A percentile compares a stretch with the other conserved stretches of the same genome.
phyloP scores from a whole-genome alignment of 2,329 filamentous ascomycete species.

The Colletotrichum acutatum region DNA sequence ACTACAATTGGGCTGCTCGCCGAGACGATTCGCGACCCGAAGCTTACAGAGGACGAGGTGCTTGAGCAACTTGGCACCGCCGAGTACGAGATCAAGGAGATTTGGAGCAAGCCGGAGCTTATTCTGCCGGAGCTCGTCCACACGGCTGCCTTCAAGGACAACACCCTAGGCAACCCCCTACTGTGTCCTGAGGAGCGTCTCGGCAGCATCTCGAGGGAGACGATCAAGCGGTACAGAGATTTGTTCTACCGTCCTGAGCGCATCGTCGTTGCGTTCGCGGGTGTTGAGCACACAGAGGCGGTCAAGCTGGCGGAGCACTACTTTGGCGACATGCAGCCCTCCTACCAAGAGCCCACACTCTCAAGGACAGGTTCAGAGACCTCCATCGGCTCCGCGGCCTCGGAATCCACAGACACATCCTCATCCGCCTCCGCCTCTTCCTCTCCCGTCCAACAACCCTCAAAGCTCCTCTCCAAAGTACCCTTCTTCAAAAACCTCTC shows the following conservation, averaged over 20 bases:
- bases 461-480: conserved; percentile 81
- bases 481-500: conserved; percentile 93
- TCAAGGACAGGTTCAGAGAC: conserved; percentile 70
- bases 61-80: conserved; percentile 88
- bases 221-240: conserved; percentile 82
- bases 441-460: conserved; percentile 58
- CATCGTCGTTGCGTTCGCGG: conserved; percentile 95
- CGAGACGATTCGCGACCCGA: conserved; percentile 90
- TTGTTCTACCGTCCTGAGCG: conserved; percentile 89
- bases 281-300: conserved; percentile 84
- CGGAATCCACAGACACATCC: conserved; percentile 46
- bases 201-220: conserved; percentile 75
- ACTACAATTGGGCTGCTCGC: conserved; percentile 85
- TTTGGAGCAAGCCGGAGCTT: conserved; percentile 96
- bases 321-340: conserved; percentile 88
- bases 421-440: conserved; percentile 44
- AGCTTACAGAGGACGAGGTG: conserved; percentile 88
- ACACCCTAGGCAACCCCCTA: conserved; percentile 93
- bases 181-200: conserved; percentile 90
- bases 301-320: conserved; percentile 83
- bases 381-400: conserved; percentile 55
- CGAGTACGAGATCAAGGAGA: conserved; percentile 93
- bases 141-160: conserved; percentile 94
- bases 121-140: conserved; percentile 96
- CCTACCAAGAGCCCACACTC: conserved; percentile 55